Evolutionary conservation across 2,329 filamentous ascomycete genomes (phyloP), one percentile per base, ranked within the genome.

Genomic region (Phialophora verrucosa): DNA sequence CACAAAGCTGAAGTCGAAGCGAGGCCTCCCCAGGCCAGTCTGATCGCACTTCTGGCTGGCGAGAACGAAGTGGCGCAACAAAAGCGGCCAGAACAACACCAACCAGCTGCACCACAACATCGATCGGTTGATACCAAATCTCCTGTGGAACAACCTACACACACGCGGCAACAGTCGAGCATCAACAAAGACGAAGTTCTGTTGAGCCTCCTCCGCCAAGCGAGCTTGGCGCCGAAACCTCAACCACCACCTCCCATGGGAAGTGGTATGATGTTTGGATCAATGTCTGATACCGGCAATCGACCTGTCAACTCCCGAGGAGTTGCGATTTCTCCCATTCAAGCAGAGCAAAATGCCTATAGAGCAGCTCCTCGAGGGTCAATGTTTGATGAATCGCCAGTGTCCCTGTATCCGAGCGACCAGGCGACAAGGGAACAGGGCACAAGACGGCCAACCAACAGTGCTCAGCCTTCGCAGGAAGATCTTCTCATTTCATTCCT

Each of bases 371-470:
- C 57, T 29, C 56, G 65, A 49, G 68, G 66, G 11, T 68, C 66
- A 14, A 70, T 80, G 66, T 72, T 81, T 50, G 78, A 82, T 62
- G 80, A 82, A 78, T 80, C 70, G 75, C 80, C 56, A 76, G 78
- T 65, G 77, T 80, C 75, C 76, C 77, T 65, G 73, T 80, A 71
- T 74, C 77, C 25, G 76, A 81, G 55, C 32, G 71, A 58, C 69
- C 62, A 25, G 53, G 50, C 51, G 31, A 54, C 58, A 60, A 66
- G 69, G 65, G 38, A 73, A 68, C 67, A 76, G 75, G 12, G 77
- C 77, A 32, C 73, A 38, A 76, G 78, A 59, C 73, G 79, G 66
- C 73, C 76, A 42, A 74, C 75, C 14, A 79, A 79, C 60, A 78
- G 77, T 4, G 75, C 75, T 7, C 77, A 76, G 2, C 74, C 77